Evolutionary conservation across 352 stramenopile species (phyloP).

Genomic region (Phytopythium oedochilum): DNA sequence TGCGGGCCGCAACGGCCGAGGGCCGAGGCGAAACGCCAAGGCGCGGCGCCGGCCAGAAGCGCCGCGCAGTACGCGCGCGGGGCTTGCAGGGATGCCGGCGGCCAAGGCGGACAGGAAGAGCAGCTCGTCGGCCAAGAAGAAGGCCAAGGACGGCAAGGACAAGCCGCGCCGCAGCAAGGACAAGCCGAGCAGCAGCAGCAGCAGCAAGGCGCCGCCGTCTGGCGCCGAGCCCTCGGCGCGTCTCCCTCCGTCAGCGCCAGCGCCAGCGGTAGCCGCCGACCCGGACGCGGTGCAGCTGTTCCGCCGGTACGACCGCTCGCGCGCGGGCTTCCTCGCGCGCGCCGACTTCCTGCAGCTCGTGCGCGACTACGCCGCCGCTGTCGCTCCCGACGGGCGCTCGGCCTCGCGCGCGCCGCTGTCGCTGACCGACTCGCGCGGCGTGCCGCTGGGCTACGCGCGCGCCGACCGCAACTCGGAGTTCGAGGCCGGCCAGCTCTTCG

Average conservation of each 20-base stretch:
- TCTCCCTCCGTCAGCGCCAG: too few relatives aligned
- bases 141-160: slow-evolving; percentile 15
- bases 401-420: slow-evolving; percentile 34
- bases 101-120: slow-evolving; percentile 20
- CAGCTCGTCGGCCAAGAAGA: slow-evolving; percentile 12
- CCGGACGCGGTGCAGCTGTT: slow-evolving; percentile 80
- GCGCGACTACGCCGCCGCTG: slow-evolving; percentile 51
- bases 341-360: slow-evolving; percentile 70
- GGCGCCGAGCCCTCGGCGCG: too few relatives aligned
- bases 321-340: slow-evolving; percentile 46
- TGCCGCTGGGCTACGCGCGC: slow-evolving; percentile 68
- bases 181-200: slow-evolving; percentile 1
- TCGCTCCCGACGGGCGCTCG: slow-evolving; percentile 5
- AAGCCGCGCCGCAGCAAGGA: slow-evolving; percentile 22
- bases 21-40: background rate
- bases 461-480: slow-evolving; percentile 79
- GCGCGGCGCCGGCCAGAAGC: too few relatives aligned
- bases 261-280: slow-evolving; percentile 17
- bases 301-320: slow-evolving; percentile 59
- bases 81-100: slow-evolving; percentile 5
- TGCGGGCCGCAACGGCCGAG: background rate
- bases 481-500: slow-evolving; percentile 79
- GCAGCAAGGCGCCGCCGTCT: too few relatives aligned
- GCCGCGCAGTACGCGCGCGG: too few relatives aligned
- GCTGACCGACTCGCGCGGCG: slow-evolving; percentile 56